A percentile compares a stretch with the other conserved stretches of the same genome.
These are phyloP conservation scores for Boletus rubropictus DNA, from an alignment of 768 basidiomycete species.

Conservation along the genomic window DNA sequence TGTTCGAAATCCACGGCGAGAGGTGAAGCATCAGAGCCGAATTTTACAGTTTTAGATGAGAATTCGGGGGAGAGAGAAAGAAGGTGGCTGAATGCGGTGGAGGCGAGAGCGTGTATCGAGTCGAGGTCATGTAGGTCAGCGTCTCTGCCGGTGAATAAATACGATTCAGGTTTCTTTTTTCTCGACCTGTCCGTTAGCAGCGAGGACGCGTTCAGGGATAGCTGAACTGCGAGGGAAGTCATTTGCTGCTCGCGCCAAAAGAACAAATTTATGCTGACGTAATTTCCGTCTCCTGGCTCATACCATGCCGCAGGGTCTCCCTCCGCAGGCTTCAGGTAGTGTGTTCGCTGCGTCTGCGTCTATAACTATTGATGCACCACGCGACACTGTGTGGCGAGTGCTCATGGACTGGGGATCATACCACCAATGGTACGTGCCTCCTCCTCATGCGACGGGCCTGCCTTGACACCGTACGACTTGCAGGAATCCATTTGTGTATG, in stretches of 20 bases:
- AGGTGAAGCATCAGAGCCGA: constrained; percentile 14
- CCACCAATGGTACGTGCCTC: constrained; percentile 48
- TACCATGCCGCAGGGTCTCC: constrained; percentile 23
- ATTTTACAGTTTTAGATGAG: constrained; percentile 10
- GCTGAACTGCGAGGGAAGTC: constrained; percentile 75
- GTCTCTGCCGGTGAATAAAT: constrained; percentile 79
- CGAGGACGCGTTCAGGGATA: constrained; percentile 71
- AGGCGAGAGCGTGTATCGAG: constrained; percentile 72
- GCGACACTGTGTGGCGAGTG: constrained; percentile 55
- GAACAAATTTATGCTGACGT: background rate
- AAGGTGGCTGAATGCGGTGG: constrained; percentile 74
- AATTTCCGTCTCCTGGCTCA: background rate
- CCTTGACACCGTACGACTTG: background rate
- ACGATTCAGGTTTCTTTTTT: constrained; percentile 67
- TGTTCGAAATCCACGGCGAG: constrained; percentile 50
- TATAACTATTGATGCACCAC: constrained; percentile 53
- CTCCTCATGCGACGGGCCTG: background rate
- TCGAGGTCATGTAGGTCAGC: constrained; percentile 86
- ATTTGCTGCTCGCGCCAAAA: constrained; percentile 18
- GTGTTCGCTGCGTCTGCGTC: constrained; percentile 47
- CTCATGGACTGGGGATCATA: constrained; percentile 59
- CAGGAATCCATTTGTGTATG: constrained; percentile 69
- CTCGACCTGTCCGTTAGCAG: constrained; percentile 58
- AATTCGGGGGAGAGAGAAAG: constrained; percentile 54
- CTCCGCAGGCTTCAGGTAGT: constrained; percentile 35